Evolutionary conservation across 306 rosid species (phyloP).

Genomic region (Trifolium pratense): DNA sequence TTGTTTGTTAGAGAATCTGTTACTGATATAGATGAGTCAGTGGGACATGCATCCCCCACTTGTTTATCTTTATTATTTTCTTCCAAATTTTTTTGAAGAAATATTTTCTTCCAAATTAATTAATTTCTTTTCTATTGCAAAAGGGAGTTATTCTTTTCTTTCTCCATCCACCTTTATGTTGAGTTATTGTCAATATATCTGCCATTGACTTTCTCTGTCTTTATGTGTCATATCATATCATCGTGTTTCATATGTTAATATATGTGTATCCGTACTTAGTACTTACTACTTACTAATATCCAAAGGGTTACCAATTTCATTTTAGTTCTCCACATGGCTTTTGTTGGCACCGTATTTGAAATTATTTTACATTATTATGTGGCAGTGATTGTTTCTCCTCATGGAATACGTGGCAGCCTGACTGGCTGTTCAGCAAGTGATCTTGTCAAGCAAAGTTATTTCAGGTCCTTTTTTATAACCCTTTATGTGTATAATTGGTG

Average conservation of each 20-base stretch:
- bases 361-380: slow-evolving; percentile 34
- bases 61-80: slow-evolving; percentile 19
- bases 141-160: slow-evolving; percentile 16
- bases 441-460: slow-evolving; percentile 85
- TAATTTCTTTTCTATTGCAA: slow-evolving; percentile 15
- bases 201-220: slow-evolving; percentile 21
- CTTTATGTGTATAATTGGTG: slow-evolving; percentile 28
- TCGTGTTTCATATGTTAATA: slow-evolving; percentile 28
- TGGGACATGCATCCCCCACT: neutral
- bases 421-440: slow-evolving; percentile 93
- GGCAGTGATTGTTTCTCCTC: slow-evolving; percentile 94
- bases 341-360: slow-evolving; percentile 41
- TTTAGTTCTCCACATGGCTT: slow-evolving; percentile 24
- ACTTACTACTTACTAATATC: neutral
- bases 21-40: slow-evolving; percentile 22
- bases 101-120: slow-evolving; percentile 1
- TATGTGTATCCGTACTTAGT: slow-evolving; percentile 16
- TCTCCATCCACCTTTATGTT: slow-evolving; percentile 8
- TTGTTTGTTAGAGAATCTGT: slow-evolving; percentile 33
- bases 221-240: slow-evolving; percentile 19
- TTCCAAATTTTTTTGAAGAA: no score
- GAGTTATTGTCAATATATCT: slow-evolving; percentile 31
- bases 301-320: slow-evolving; percentile 34
- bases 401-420: slow-evolving; percentile 95
- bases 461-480: slow-evolving; percentile 58